phyloP scores from a whole-genome alignment of 352 stramenopile species.

The Phytophthora idaei region DNA sequence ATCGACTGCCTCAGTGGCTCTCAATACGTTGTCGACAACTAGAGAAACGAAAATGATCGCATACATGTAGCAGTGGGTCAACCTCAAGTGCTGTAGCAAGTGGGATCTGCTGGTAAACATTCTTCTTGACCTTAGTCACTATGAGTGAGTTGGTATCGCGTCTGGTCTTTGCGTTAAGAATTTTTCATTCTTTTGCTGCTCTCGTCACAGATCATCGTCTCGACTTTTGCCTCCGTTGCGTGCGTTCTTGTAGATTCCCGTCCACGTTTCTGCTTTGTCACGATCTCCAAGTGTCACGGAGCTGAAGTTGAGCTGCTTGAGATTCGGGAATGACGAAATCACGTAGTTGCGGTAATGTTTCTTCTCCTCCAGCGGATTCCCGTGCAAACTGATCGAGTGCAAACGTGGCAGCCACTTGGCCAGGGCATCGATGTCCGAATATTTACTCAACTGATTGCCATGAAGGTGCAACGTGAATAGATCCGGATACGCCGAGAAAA shows the following conservation, averaged over 20 bases:
- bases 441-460: slow-evolving; percentile 67
- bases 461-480: slow-evolving; percentile 81
- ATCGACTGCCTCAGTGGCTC: not conserved
- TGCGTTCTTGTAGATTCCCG: slow-evolving; percentile 66
- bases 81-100: not conserved
- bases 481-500: slow-evolving; percentile 53
- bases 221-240: slow-evolving; percentile 14
- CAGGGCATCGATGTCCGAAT: slow-evolving; percentile 66
- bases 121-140: too few species aligned
- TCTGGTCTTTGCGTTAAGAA: not conserved
- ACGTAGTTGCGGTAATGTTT: slow-evolving; percentile 90
- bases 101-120: too few species aligned
- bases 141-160: too few species aligned
- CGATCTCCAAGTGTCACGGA: slow-evolving; percentile 70
- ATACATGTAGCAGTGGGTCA: not conserved
- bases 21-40: not conserved
- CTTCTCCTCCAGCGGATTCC: slow-evolving; percentile 87
- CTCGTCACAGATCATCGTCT: slow-evolving; percentile 20
- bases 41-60: not conserved
- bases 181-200: not conserved
- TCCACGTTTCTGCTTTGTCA: slow-evolving; percentile 71
- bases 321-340: slow-evolving; percentile 63
- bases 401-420: slow-evolving; percentile 52
- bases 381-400: slow-evolving; percentile 75
- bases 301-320: slow-evolving; percentile 82